phyloP scores from a whole-genome alignment of 1,284 basidiomycete genomes.

The Microbotryomycetes sp. region DNA sequence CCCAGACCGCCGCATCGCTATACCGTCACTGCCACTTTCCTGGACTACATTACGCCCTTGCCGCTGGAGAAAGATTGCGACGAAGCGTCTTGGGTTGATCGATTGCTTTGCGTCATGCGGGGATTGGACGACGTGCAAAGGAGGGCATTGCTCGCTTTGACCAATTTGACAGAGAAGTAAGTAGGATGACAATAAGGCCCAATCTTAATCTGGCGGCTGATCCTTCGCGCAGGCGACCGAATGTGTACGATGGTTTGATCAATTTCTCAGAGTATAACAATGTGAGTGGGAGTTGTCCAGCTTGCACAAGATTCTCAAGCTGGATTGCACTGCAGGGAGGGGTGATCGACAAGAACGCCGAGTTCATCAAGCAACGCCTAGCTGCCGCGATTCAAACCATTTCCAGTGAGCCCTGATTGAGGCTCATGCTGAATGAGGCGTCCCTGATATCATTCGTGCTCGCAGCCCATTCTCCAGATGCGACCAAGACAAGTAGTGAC shows the following conservation, averaged over 20 bases:
- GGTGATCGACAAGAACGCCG: conserved; percentile 66
- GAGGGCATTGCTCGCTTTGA: conserved; percentile 52
- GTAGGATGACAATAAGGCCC: conserved; percentile 35
- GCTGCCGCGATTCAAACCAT: conserved; percentile 53
- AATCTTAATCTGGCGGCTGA: not conserved
- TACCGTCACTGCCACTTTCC: conserved; percentile 57
- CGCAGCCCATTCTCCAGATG: conserved; percentile 57
- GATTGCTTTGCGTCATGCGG: conserved; percentile 65
- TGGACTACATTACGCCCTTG: conserved; percentile 71
- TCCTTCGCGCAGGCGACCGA: conserved; percentile 55
- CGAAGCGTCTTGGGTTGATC: conserved; percentile 77
- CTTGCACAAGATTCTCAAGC: not conserved
- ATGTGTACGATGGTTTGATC: conserved; percentile 57
- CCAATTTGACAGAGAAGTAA: conserved; percentile 55
- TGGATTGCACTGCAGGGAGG: conserved; percentile 56
- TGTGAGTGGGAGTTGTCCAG: conserved; percentile 47
- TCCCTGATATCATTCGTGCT: not conserved
- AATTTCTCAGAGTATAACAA: conserved; percentile 68
- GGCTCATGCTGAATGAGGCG: not conserved
- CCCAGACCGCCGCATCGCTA: conserved; percentile 43
- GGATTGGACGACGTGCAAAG: conserved; percentile 52
- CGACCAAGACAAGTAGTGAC: conserved; percentile 67
- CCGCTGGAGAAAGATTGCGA: conserved; percentile 58
- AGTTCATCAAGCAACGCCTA: conserved; percentile 51
- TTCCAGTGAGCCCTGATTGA: conserved; percentile 47